Evolutionary conservation across 176 grass and related monocot genomes (phyloP).

Genomic region (Hordeum marinum): DNA sequence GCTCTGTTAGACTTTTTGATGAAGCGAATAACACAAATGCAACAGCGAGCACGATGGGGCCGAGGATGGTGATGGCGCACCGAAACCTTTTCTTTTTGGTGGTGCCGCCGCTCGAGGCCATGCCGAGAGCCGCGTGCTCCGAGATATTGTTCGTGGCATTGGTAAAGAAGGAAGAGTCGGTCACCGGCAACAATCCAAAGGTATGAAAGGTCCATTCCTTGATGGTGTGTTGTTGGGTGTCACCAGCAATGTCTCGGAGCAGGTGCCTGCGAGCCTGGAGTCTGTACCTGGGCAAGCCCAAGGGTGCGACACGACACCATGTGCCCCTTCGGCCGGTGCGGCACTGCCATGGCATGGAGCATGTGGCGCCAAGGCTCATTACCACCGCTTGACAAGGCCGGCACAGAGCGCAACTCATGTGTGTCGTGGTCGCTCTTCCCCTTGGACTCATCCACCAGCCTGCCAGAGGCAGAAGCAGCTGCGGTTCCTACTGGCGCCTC

Average conservation of each 20-base stretch:
- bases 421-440: slow-evolving; percentile 3
- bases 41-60: slow-evolving; percentile 40
- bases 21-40: slow-evolving; percentile 54
- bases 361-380: neutral
- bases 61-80: slow-evolving; percentile 46
- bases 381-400: neutral
- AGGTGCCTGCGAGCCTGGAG: neutral
- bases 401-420: slow-evolving; percentile 27
- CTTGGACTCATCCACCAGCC: neutral
- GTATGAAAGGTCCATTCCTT: slow-evolving; percentile 76
- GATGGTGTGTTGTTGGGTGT: slow-evolving; percentile 66
- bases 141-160: slow-evolving; percentile 15
- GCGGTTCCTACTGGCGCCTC: neutral
- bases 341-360: slow-evolving; percentile 25
- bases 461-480: neutral
- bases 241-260: too few relatives aligned
- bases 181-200: slow-evolving; percentile 32
- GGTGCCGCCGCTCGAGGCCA: neutral
- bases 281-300: neutral
- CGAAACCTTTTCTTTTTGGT: slow-evolving; percentile 34
- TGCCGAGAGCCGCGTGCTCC: neutral
- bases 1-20: slow-evolving; percentile 35
- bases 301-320: slow-evolving; percentile 23
- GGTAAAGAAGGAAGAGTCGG: slow-evolving; percentile 16
- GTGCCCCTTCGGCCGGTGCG: slow-evolving; percentile 28